These are phyloP conservation scores for Trichosphaerium sp. DNA, from an alignment of 78 protist genomes.

Conservation along the genomic window DNA sequence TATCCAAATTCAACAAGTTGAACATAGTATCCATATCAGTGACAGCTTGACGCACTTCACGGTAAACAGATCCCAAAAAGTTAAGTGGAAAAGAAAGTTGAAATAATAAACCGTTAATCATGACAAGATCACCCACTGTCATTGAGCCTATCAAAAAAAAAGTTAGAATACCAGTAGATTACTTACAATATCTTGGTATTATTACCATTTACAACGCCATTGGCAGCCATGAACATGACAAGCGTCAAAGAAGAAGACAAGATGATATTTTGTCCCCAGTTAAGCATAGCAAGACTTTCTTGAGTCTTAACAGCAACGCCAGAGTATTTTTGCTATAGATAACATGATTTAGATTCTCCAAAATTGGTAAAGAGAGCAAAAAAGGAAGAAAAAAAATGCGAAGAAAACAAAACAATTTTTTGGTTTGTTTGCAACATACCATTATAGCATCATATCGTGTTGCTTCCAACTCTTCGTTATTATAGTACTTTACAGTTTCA, in stretches of 20 bases:
- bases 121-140: slow-evolving; percentile 73
- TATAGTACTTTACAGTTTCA: slow-evolving; percentile 38
- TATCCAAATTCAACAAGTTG: slow-evolving; percentile 26
- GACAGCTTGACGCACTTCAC: slow-evolving; percentile 66
- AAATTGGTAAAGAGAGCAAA: too few relatives aligned
- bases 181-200: neutral
- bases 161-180: neutral
- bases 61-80: slow-evolving; percentile 78
- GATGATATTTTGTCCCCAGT: slow-evolving; percentile 74
- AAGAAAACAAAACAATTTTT: too few relatives aligned
- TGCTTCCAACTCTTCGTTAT: slow-evolving; percentile 53
- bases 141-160: slow-evolving; percentile 21
- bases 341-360: neutral
- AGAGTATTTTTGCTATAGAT: slow-evolving; percentile 45
- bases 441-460: slow-evolving; percentile 29
- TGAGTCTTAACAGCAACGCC: slow-evolving; percentile 40
- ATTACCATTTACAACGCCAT: slow-evolving; percentile 21
- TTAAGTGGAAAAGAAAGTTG: slow-evolving; percentile 83
- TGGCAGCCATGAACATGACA: slow-evolving; percentile 58
- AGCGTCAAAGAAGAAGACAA: slow-evolving; percentile 60
- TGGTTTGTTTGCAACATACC: too few relatives aligned
- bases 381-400: too few relatives aligned
- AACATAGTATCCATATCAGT: slow-evolving; percentile 73
- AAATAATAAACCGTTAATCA: slow-evolving; percentile 70
- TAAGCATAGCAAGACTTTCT: slow-evolving; percentile 47